Conservation (phyloP, 805 yeast genomes). For the Metschnikowia baotianmanensis region DNA sequence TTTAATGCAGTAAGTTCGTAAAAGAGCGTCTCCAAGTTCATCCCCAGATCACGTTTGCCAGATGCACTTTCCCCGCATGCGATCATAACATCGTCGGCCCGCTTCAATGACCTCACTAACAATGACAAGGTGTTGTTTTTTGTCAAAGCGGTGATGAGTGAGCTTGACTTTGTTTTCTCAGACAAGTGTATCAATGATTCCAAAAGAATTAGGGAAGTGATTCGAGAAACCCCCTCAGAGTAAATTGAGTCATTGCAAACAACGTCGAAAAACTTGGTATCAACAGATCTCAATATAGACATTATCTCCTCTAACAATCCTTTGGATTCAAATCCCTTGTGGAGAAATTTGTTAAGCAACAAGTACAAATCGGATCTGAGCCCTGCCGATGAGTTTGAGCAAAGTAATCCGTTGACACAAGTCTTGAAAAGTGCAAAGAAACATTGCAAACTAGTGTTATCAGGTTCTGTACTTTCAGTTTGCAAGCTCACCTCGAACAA, state of each 20-base stretch:
- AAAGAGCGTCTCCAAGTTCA: constrained; percentile 52
- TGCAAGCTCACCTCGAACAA: constrained; percentile 37
- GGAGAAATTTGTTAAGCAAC: constrained; percentile 62
- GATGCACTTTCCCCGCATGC: constrained; percentile 26
- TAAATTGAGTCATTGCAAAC: constrained; percentile 76
- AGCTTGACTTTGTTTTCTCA: constrained; percentile 44
- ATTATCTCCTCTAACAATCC: constrained; percentile 46
- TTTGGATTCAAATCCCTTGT: constrained; percentile 44
- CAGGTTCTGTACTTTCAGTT: constrained; percentile 16
- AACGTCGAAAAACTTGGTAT: constrained; percentile 54
- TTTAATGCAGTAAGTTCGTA: constrained; percentile 79
- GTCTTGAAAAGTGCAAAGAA: constrained; percentile 70
- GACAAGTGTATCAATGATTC: constrained; percentile 63
- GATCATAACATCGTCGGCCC: constrained; percentile 62
- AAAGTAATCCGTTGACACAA: constrained; percentile 67
- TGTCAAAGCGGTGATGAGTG: constrained; percentile 58
- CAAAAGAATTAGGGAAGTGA: constrained; percentile 72
- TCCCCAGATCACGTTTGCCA: constrained; percentile 20
- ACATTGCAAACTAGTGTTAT: constrained; percentile 38
- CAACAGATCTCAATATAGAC: constrained; percentile 59
- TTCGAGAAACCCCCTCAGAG: constrained; percentile 73
- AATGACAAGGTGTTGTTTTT: constrained; percentile 64
- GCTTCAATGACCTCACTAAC: constrained; percentile 62
- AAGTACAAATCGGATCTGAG: constrained; percentile 80
- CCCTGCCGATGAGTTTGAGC: constrained; percentile 63